Evolutionary conservation across 2,329 filamentous ascomycete species (phyloP).

Genomic region (Apiospora rasikravindrae): DNA sequence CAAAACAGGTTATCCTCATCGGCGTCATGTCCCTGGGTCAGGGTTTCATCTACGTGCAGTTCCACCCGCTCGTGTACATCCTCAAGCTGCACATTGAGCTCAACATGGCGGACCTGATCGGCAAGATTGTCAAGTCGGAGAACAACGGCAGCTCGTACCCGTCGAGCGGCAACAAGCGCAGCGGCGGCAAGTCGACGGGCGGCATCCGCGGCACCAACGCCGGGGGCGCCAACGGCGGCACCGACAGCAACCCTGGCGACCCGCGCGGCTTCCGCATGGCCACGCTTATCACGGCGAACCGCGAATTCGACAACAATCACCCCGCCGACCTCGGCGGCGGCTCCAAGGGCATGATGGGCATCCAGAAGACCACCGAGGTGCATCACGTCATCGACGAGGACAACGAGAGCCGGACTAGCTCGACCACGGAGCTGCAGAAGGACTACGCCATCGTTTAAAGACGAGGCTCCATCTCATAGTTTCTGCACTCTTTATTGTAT

Average conservation of each 20-base stretch:
- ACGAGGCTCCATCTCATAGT: neutral
- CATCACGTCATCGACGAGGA: constrained; percentile 14
- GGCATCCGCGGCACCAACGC: neutral
- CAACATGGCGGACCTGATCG: constrained; percentile 25
- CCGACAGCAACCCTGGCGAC: neutral
- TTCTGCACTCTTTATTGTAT: neutral
- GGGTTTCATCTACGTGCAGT: constrained; percentile 47
- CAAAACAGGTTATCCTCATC: constrained; percentile 39
- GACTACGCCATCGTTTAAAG: constrained; percentile 8
- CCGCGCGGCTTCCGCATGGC: constrained; percentile 19
- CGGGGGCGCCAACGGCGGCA: neutral
- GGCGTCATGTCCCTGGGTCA: constrained; percentile 51
- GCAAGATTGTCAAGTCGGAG: constrained; percentile 22
- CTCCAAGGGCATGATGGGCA: neutral
- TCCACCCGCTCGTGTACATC: constrained; percentile 46
- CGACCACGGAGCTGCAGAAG: constrained; percentile 15
- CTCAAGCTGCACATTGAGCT: constrained; percentile 37
- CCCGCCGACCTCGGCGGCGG: neutral
- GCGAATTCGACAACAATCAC: neutral
- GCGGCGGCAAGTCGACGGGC: constrained; percentile 13
- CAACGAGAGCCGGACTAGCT: constrained; percentile 11
- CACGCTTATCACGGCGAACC: constrained; percentile 18
- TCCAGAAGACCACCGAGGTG: constrained; percentile 16
- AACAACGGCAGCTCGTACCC: constrained; percentile 17
- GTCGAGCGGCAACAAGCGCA: neutral